Conservation (phyloP, 176 grass and related monocot species). For the Bothriochloa decipiens region DNA sequence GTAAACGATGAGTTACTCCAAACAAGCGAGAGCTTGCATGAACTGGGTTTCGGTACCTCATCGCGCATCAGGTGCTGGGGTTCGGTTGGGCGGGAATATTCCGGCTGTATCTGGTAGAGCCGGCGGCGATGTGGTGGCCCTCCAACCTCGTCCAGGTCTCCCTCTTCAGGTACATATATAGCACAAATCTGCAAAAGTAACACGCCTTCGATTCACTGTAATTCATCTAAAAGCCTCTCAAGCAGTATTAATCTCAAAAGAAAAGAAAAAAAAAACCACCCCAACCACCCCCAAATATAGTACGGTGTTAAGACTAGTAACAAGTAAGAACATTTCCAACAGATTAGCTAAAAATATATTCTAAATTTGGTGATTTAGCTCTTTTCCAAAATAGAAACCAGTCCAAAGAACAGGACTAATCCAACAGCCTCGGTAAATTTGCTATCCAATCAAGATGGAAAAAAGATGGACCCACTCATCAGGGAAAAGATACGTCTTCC, state of each 20-base stretch:
- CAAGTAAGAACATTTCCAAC: too few species aligned
- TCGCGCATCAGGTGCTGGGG: conserved; percentile 54
- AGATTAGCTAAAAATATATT: too few species aligned
- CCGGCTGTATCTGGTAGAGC: conserved; percentile 82
- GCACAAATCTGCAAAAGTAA: neutral
- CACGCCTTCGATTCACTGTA: neutral
- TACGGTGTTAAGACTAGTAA: too few species aligned
- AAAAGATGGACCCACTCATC: too few species aligned
- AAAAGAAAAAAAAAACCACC: too few species aligned
- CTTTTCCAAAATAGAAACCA: too few species aligned
- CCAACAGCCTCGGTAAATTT: too few species aligned
- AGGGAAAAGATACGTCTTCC: too few species aligned
- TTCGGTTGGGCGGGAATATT: conserved; percentile 88
- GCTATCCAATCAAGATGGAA: too few species aligned
- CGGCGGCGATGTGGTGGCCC: conserved; percentile 88
- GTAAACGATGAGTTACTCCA: neutral
- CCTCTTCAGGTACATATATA: conserved; percentile 71
- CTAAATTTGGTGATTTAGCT: too few species aligned
- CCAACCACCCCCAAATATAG: too few species aligned
- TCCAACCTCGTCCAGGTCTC: conserved; percentile 89
- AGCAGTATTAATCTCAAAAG: neutral
- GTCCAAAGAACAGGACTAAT: too few species aligned
- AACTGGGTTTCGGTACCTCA: neutral
- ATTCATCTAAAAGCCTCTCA: neutral
- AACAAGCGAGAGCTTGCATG: neutral